phyloP scores from a whole-genome alignment of 208 protist species.

The Leishmania arabica region DNA sequence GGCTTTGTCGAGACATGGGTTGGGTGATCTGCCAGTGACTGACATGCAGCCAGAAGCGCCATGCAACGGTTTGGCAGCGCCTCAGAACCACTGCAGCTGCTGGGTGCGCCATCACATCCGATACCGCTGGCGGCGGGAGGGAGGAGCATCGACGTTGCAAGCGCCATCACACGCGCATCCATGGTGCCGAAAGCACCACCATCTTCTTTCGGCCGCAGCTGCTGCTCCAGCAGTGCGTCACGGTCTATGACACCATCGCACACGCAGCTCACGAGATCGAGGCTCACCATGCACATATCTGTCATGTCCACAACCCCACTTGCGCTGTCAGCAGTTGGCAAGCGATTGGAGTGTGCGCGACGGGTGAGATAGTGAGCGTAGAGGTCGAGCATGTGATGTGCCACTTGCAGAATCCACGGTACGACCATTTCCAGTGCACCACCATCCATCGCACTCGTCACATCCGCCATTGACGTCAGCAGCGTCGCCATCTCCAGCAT shows the following conservation, averaged over 20 bases:
- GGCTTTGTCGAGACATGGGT: neutral
- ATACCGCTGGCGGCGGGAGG: neutral
- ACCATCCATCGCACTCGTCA: constrained; percentile 27
- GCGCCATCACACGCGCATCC: constrained; percentile 14
- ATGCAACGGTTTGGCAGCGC: constrained; percentile 27
- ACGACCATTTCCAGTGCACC: constrained; percentile 20
- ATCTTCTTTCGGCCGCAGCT: constrained; percentile 11
- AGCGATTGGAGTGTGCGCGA: neutral
- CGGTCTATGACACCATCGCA: constrained; percentile 50
- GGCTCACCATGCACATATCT: constrained; percentile 47
- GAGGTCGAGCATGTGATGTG: constrained; percentile 22
- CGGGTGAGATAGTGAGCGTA: constrained; percentile 19
- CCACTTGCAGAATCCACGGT: constrained; percentile 33
- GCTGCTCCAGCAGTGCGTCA: constrained; percentile 16
- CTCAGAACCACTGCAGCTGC: neutral
- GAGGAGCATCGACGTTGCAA: constrained; percentile 14
- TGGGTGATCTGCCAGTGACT: constrained; percentile 20
- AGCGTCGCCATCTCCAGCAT: constrained; percentile 40
- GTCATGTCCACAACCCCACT: constrained; percentile 27
- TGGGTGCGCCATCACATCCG: neutral
- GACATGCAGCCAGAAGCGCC: constrained; percentile 21
- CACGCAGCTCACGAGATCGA: constrained; percentile 58
- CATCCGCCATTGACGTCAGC: constrained; percentile 42
- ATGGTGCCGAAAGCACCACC: neutral
- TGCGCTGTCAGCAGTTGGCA: neutral